These are phyloP conservation scores for Melocanna baccifera DNA, from an alignment of 176 grass and related monocot species.

Conservation along the genomic window DNA sequence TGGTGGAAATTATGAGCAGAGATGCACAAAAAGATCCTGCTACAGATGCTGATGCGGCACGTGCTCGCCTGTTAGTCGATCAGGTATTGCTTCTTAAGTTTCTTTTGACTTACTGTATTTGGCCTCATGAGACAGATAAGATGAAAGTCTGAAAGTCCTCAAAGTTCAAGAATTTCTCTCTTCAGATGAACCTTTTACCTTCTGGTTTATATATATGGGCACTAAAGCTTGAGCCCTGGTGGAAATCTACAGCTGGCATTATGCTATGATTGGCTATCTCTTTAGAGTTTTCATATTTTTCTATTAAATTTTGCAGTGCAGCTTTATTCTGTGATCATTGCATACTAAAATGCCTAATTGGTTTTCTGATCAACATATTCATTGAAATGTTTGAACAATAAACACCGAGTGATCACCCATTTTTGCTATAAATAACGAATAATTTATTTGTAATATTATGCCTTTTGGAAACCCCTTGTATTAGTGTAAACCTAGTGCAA, in stretches of 20 bases:
- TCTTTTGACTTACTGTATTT: not conserved
- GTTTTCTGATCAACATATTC: not conserved
- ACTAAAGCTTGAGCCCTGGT: not conserved
- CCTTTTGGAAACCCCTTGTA: not conserved
- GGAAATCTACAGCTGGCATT: not conserved
- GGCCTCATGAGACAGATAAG: not conserved
- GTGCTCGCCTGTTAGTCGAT: constrained; percentile 65
- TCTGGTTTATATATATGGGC: not conserved
- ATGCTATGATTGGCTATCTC: not conserved
- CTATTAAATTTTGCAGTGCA: not conserved
- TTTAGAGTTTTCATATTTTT: not conserved
- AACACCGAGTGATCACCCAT: not conserved
- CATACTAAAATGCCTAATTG: not conserved
- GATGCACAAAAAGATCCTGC: constrained; percentile 80
- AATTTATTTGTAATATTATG: not conserved
- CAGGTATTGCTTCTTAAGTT: constrained; percentile 54
- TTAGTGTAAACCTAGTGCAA: not conserved
- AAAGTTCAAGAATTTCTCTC: not conserved
- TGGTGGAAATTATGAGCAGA: constrained; percentile 78
- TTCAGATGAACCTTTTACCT: not conserved
- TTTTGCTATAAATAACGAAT: not conserved
- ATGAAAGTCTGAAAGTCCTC: not conserved
- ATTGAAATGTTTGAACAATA: not conserved
- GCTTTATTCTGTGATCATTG: not conserved
- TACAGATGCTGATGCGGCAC: constrained; percentile 49